Conservation (phyloP, 371 early-diverging fungal species). For the Smittium culicis region DNA sequence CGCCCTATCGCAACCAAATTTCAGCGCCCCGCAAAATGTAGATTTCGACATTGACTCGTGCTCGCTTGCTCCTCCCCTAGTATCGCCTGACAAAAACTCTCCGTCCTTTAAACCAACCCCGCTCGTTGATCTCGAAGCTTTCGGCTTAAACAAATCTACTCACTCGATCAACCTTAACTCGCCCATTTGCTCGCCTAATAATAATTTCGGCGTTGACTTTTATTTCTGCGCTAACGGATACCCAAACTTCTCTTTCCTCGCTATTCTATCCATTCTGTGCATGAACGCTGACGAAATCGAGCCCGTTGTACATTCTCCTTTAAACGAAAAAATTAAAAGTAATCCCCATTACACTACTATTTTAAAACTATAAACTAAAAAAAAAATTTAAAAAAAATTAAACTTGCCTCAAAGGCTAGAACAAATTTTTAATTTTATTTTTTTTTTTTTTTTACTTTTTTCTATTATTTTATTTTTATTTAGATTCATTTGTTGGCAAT, state of each 20-base stretch:
- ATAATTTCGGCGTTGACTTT: slow-evolving; percentile 1
- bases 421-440: neutral
- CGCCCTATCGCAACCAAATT: neutral
- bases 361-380: neutral
- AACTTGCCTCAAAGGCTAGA: neutral
- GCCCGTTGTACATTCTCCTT: neutral
- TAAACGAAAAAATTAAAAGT: neutral
- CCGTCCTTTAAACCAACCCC: no score
- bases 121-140: neutral
- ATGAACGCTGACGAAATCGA: neutral
- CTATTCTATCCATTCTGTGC: neutral
- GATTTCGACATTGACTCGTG: neutral
- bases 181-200: neutral
- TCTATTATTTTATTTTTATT: neutral
- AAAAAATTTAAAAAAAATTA: neutral
- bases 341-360: neutral
- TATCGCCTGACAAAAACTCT: neutral
- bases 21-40: neutral
- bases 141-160: no score
- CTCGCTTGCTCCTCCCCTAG: neutral
- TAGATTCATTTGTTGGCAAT: neutral
- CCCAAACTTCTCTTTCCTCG: slow-evolving; percentile 1
- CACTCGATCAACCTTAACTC: neutral
- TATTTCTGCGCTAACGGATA: neutral
- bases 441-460: no score